Evolutionary conservation across 345 rosid genomes (phyloP).

Genomic region (Sonneratia alba): DNA sequence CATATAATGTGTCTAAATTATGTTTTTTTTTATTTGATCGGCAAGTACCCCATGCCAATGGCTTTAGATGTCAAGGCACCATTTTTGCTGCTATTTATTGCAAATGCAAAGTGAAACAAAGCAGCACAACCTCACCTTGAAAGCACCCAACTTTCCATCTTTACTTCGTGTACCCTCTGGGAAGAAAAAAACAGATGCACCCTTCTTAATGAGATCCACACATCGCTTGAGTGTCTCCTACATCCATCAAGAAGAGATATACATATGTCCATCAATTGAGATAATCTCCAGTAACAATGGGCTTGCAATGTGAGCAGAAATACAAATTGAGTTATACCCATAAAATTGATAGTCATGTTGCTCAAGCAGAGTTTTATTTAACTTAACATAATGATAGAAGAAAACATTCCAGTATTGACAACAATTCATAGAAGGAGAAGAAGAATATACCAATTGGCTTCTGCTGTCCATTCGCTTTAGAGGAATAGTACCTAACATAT

Average conservation of each 20-base stretch:
- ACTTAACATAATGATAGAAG: neutral
- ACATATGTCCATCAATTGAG: constrained; percentile 8
- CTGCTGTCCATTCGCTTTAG: constrained; percentile 81
- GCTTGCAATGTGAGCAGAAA: neutral
- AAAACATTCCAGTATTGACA: neutral
- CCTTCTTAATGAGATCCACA: constrained; percentile 67
- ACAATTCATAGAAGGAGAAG: constrained; percentile 2
- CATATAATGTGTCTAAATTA: neutral
- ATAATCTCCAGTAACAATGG: neutral
- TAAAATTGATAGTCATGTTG: neutral
- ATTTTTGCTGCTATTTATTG: neutral
- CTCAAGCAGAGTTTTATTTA: neutral
- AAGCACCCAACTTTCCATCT: constrained; percentile 69
- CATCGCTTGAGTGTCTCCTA: constrained; percentile 91
- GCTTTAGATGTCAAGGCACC: neutral
- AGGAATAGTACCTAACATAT: constrained; percentile 73
- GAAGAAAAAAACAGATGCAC: constrained; percentile 75
- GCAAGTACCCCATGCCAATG: neutral
- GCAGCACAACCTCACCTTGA: constrained; percentile 53
- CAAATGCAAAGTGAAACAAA: neutral
- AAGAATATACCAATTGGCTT: constrained; percentile 67
- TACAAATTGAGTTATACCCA: neutral
- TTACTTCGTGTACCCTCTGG: constrained; percentile 95
- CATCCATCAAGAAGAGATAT: constrained; percentile 5
- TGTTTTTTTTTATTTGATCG: neutral